Base-by-base conservation (phyloP, 2,329 filamentous ascomycete genomes). In the Chaetomium strumarium region DNA sequence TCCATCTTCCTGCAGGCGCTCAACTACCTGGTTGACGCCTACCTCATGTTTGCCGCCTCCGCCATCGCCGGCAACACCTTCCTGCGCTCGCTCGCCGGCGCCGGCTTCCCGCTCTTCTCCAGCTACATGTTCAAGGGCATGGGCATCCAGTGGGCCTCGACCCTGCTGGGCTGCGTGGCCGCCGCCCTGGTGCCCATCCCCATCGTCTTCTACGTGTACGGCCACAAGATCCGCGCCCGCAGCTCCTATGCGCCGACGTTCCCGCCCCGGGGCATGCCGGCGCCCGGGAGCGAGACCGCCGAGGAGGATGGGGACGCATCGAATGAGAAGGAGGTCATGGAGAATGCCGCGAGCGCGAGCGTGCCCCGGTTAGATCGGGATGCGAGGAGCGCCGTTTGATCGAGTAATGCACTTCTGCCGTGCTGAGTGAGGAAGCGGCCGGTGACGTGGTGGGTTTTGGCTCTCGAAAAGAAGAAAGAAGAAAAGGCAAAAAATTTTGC, bases 51-150 rank as follows among this genome's bases (percentile, higher is more conserved):
- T 61, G 82, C 90, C 1, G 89, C 89, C 11, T 91, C 86, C 0
- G 89, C 88, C 19, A 82, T 95, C 52, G 89, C 89, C 5, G 89
- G 84, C 19, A 93, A 91, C 69, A 87, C 88, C 0, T 86, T 95
- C 63, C 71, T 95, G 36, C 84, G 90, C 60, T 91, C 86, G 0
- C 73, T 90, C 9, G 86, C 84, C 57, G 89, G 87, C 58, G 87
- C 88, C 2, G 83, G 78, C 1, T 93, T 95, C 73, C 89, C 89
- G 1, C 77, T 93, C 1, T 93, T 93, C 66, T 82, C 86, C 0
- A 77, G 74, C 2, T 83, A 88, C 62, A 88, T 85, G 80, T 85
- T 84, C 58, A 68, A 78, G 11, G 78, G 77, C 42, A 70, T 85
- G 67, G 79, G 79, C 39, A 82, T 85, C 49, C 67, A 85, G 59